Evolutionary conservation across 2,329 filamentous ascomycete genomes (phyloP), one percentile per base, ranked within the genome.

Genomic region (Penicillium sp.): DNA sequence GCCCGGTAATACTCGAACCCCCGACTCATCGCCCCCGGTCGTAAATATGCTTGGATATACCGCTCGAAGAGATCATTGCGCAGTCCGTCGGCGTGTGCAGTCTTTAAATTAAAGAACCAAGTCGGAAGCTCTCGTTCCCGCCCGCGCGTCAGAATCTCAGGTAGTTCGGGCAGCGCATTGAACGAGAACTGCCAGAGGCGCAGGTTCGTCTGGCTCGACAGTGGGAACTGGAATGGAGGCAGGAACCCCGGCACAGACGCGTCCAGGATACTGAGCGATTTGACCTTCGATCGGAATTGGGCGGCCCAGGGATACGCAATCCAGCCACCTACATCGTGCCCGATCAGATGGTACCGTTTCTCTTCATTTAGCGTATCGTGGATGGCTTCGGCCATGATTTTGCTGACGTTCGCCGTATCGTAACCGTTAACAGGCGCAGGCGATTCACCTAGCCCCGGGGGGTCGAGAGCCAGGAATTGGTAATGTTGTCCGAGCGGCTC

Each of bases 111-210:
- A 35, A 69, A 71, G n/a, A 71, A 66, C 69, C 68, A 71, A 30
- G 67, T 66, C 41, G 70, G 44, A 1, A 71, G 62, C 53, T 67
- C 67, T 11, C 68, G 60, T 55, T 71, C 69, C 31, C 67, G 65
- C 9, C 68, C 68, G 4, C 45, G 15, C 11, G 64, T 67, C 29
- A 72, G 48, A 17, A 69, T 66, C 35, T 71, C 70, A 7, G 70
- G 70, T 41, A 72, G 38, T 13, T 71, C 69, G 1, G 69, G 69
- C 23, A 72, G 66, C 7, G 66, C 64, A 44, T 71, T 68, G 57
- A 72, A 72, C 1, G 69, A 68, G 49, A 72, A 71, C 59, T 71
- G 70, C 68, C 69, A 72, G 6, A 72, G 66, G 21, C 65, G 65
- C 11, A 70, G 30, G 38, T 71, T 72, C 11, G 63, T 58, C 35